A percentile compares a stretch with the other conserved stretches of the same genome.
These are phyloP conservation scores for Fusarium ramigenum DNA, from an alignment of 2,329 filamentous ascomycete species.

Conservation along the genomic window DNA sequence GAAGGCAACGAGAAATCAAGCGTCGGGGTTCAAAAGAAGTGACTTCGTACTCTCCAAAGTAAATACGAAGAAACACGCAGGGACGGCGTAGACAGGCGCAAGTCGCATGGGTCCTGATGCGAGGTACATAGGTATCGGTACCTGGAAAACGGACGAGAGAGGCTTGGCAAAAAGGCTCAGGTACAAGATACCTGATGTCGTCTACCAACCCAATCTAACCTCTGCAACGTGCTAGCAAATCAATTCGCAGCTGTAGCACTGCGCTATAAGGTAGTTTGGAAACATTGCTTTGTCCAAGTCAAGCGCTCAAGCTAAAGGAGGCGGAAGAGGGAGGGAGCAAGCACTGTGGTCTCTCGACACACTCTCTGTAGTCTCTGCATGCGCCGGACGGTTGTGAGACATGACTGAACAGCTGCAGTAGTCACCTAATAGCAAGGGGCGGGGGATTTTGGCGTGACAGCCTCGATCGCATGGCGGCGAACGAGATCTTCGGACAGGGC, in stretches of 20 bases:
- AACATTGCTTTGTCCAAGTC: conserved; percentile 22
- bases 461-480: conserved; percentile 29
- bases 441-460: conserved; percentile 28
- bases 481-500: conserved; percentile 34
- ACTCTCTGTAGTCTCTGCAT: background rate
- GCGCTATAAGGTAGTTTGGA: background rate
- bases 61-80: conserved; percentile 42
- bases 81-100: conserved; percentile 33
- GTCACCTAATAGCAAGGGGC: conserved; percentile 14
- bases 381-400: conserved; percentile 16
- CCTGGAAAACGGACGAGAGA: conserved; percentile 19
- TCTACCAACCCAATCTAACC: conserved; percentile 9
- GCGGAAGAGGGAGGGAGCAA: conserved; percentile 3
- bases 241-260: conserved; percentile 12
- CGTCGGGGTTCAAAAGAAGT: conserved; percentile 17
- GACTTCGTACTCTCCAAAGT: conserved; percentile 19
- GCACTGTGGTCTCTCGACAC: background rate
- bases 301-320: background rate
- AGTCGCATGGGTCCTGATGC: conserved; percentile 37
- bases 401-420: conserved; percentile 5
- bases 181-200: conserved; percentile 14
- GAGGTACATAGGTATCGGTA: conserved; percentile 39
- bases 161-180: conserved; percentile 16
- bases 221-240: conserved; percentile 15
- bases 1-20: conserved; percentile 18